A percentile compares a stretch with the other conserved stretches of the same genome.
Conservation (phyloP, 768 basidiomycete genomes). For the Tricholoma terreum region DNA sequence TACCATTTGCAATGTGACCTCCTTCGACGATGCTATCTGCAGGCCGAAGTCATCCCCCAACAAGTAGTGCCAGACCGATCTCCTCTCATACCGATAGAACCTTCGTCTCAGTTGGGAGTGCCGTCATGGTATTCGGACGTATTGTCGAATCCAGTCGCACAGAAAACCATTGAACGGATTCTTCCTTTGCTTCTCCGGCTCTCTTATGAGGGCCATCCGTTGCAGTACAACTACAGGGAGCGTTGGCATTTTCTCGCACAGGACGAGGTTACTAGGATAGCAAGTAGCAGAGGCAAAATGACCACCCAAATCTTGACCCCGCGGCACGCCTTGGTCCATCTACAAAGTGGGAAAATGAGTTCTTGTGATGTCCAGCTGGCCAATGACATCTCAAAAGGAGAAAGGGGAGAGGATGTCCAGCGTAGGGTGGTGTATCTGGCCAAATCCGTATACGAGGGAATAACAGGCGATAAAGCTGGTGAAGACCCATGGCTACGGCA, state of each 20-base stretch:
- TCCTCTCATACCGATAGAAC: background rate
- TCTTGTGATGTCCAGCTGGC: constrained; percentile 44
- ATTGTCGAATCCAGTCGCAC: constrained; percentile 38
- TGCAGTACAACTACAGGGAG: constrained; percentile 50
- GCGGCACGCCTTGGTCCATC: constrained; percentile 44
- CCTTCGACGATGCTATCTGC: background rate
- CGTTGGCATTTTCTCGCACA: constrained; percentile 64
- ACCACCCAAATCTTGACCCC: constrained; percentile 39
- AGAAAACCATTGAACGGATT: constrained; percentile 44
- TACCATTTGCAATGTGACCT: background rate
- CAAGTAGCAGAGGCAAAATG: constrained; percentile 45
- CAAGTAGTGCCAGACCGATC: background rate
- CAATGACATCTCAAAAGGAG: constrained; percentile 41
- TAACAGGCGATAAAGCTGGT: constrained; percentile 13
- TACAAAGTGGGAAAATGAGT: constrained; percentile 41
- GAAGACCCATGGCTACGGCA: constrained; percentile 59
- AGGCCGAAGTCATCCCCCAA: background rate
- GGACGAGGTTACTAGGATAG: constrained; percentile 34
- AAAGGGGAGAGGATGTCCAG: constrained; percentile 31
- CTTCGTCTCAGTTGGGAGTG: constrained; percentile 7
- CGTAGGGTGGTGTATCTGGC: constrained; percentile 41
- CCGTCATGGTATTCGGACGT: constrained; percentile 62
- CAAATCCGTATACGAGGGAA: constrained; percentile 26
- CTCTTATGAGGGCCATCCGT: constrained; percentile 57
- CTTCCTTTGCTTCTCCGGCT: constrained; percentile 68